Base-by-base conservation (phyloP, 352 stramenopile genomes). In the Peronospora belbahrii region DNA sequence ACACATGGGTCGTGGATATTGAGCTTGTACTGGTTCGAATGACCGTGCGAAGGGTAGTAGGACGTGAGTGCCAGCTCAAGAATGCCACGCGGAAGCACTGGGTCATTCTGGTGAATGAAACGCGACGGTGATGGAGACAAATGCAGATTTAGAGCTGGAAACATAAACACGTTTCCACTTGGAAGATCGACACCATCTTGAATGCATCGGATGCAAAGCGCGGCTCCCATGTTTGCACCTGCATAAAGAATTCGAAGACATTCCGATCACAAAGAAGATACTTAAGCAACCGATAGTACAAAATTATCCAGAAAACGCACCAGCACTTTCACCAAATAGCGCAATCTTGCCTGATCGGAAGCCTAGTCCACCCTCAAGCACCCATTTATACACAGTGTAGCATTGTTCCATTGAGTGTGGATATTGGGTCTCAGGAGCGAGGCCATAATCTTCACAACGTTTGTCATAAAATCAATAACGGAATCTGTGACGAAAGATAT, bases 1-100 rank as follows among this genome's bases (percentile, higher is more conserved):
- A 95, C 76, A n/a, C 83, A 76, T 14, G 85, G 83, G 48, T 94
- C 81, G 57, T 89, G 77, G 43, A 89, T 93, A 51, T 93, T 93
- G 65, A 83, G 45, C 45, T 88, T 91, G 70, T 93, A 93, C 57
- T 93, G 79, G 41, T 78, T 89, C 19, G 67, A 85, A 56, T 90
- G 67, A 35, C 79, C 82, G 42, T 93, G 76, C 14, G 73, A 74
- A 23, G 83, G 81, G 38, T 91, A 88, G 59, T 95, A 94, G 27
- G 73, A 90, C 40, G 81, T 92, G 20, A 92, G 67, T 25, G 83
- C 70, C 23, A 89, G 52, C 48, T 91, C 76, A 14, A 95, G 48
- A 32, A 95, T 82, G 10, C 80, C 65, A 6, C 81, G 79, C 15
- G 85, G 85, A 6, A 95, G 48, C 22, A 95, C 71, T 0, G 85